Evolutionary conservation across 768 basidiomycete genomes (phyloP).

Genomic region (Lentinula sp.): DNA sequence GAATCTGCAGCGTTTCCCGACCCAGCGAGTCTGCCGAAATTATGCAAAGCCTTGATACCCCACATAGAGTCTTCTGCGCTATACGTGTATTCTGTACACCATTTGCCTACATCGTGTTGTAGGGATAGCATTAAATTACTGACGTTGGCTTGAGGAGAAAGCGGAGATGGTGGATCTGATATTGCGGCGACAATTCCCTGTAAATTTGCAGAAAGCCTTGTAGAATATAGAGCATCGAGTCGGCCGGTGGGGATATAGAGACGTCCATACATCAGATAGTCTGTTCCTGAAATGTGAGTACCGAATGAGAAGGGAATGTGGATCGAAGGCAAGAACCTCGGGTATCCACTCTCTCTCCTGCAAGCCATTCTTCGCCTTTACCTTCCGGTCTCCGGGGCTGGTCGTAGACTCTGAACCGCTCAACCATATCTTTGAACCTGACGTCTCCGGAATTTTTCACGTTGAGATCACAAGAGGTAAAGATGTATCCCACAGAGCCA

Average conservation of each 20-base stretch:
- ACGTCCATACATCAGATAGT: conserved; percentile 91
- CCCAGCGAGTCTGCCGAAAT: conserved; percentile 65
- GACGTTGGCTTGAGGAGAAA: conserved; percentile 37
- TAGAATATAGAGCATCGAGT: conserved; percentile 86
- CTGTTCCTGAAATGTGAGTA: conserved; percentile 32
- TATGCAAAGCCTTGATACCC: conserved; percentile 83
- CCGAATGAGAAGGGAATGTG: not conserved
- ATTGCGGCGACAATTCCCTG: conserved; percentile 85
- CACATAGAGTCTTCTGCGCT: conserved; percentile 94
- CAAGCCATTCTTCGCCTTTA: conserved; percentile 76
- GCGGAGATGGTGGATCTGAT: conserved; percentile 63
- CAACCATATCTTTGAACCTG: conserved; percentile 83
- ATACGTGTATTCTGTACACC: conserved; percentile 92
- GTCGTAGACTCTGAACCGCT: conserved; percentile 80
- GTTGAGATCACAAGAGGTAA: conserved; percentile 80
- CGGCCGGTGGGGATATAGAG: conserved; percentile 85
- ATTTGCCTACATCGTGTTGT: conserved; percentile 89
- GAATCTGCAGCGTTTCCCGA: conserved; percentile 22
- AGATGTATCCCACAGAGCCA: conserved; percentile 91
- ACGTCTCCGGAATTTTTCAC: conserved; percentile 65
- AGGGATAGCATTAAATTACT: conserved; percentile 79
- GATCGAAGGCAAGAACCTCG: conserved; percentile 47
- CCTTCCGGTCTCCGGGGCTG: conserved; percentile 75
- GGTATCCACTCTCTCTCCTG: conserved; percentile 70
- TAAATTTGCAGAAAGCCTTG: conserved; percentile 68